A percentile compares a stretch with the other conserved stretches of the same genome.
Conservation (phyloP, 2,329 filamentous ascomycete genomes). For the Penicillium sclerotiorum region DNA sequence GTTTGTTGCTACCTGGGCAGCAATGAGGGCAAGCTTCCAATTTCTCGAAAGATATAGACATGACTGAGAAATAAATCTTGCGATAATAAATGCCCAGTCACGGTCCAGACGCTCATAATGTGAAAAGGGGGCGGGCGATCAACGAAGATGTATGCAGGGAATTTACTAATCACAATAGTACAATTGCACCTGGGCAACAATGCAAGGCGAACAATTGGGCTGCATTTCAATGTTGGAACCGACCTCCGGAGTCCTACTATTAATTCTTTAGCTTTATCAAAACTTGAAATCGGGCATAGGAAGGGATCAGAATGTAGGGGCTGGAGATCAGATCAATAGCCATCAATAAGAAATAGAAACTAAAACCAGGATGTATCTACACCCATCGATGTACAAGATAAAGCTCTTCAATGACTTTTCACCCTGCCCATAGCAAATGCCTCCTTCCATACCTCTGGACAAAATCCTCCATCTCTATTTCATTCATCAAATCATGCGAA, state of each 20-base stretch:
- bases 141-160: too few relatives aligned
- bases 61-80: too few relatives aligned
- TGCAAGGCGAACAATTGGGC: too few relatives aligned
- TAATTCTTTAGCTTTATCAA: too few relatives aligned
- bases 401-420: conserved; percentile 4
- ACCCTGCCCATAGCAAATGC: neutral
- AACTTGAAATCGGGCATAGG: neutral
- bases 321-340: neutral
- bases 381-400: conserved; percentile 2
- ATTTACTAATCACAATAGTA: neutral
- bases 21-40: too few relatives aligned
- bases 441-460: neutral
- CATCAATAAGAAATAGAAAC: neutral
- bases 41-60: too few relatives aligned
- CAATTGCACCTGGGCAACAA: neutral
- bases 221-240: too few relatives aligned
- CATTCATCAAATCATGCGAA: conserved; percentile 23
- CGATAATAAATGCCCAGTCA: too few relatives aligned
- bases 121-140: too few relatives aligned
- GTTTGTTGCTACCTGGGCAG: too few relatives aligned
- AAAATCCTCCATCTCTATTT: conserved; percentile 20
- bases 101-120: too few relatives aligned
- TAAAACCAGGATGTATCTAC: neutral
- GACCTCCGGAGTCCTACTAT: too few relatives aligned
- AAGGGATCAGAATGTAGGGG: neutral